Conservation (phyloP, 2,329 filamentous ascomycete species). For the Alternaria angustiovoidea region DNA sequence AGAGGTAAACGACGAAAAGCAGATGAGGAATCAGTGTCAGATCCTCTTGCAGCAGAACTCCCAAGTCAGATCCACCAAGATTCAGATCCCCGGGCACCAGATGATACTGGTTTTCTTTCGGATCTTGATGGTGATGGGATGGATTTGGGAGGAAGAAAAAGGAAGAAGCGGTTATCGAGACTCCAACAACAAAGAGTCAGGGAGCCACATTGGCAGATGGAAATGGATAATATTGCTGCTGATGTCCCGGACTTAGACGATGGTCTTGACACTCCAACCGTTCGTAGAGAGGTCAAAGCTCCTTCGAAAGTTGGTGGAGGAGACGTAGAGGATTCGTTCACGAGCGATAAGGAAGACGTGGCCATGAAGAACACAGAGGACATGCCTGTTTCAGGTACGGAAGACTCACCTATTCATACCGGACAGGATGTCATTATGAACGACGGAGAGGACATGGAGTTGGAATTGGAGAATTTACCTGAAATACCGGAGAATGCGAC, state of each 20-base stretch:
- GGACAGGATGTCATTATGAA: background rate
- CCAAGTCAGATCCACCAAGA: conserved; percentile 3
- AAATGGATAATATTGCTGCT: background rate
- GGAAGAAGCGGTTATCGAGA: conserved; percentile 6
- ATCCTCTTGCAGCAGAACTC: background rate
- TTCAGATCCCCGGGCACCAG: conserved; percentile 6
- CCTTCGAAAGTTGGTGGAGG: background rate
- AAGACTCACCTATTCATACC: background rate
- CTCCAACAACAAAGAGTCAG: conserved; percentile 4
- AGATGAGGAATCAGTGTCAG: background rate
- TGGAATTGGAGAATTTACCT: background rate
- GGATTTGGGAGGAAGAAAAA: background rate
- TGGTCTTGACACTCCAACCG: background rate
- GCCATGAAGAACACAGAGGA: background rate
- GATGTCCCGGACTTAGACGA: background rate
- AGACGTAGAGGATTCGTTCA: background rate
- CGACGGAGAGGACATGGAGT: background rate
- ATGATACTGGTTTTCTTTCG: conserved; percentile 14
- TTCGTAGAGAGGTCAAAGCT: background rate
- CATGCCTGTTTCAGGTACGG: background rate
- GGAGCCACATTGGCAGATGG: conserved; percentile 12
- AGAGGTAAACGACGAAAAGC: conserved; percentile 11
- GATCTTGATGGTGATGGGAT: conserved; percentile 5
- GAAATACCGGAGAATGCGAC: conserved; percentile 5
- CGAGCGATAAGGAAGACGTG: background rate